phyloP scores from a whole-genome alignment of 768 basidiomycete genomes.

The Leccinum arenicola region DNA sequence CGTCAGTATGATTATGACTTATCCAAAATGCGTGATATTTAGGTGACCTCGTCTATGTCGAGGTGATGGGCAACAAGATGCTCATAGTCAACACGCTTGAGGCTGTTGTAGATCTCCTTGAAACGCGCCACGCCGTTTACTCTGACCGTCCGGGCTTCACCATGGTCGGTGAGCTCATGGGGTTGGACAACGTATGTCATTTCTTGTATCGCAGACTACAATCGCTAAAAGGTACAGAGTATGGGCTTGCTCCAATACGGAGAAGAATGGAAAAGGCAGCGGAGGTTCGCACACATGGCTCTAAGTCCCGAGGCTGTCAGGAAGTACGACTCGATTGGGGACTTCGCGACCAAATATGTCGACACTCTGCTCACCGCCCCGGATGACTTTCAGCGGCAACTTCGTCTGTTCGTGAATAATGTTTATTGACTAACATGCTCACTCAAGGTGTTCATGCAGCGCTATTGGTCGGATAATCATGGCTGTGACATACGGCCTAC shows the following conservation, averaged over 20 bases:
- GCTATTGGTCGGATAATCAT: slow-evolving; percentile 19
- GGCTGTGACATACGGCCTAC: slow-evolving; percentile 26
- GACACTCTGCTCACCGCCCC: slow-evolving; percentile 13
- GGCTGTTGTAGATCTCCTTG: slow-evolving; percentile 29
- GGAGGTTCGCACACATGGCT: slow-evolving; percentile 30
- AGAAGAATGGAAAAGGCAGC: slow-evolving; percentile 19
- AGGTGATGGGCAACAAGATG: slow-evolving; percentile 26
- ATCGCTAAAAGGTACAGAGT: slow-evolving; percentile 12
- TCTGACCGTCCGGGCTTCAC: slow-evolving; percentile 34
- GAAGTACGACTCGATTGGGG: slow-evolving; percentile 32
- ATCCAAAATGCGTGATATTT: background rate
- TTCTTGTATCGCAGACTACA: background rate
- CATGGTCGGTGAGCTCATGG: slow-evolving; percentile 37
- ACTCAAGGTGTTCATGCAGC: background rate
- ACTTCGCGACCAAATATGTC: slow-evolving; percentile 23
- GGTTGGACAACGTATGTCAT: slow-evolving; percentile 15
- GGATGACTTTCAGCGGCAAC: slow-evolving; percentile 18
- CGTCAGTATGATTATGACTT: background rate
- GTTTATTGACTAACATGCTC: background rate
- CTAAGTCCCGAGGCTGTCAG: slow-evolving; percentile 30
- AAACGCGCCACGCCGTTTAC: slow-evolving; percentile 26
- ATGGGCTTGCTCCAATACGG: slow-evolving; percentile 23
- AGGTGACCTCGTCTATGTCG: slow-evolving; percentile 32
- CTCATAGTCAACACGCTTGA: slow-evolving; percentile 31
- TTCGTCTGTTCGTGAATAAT: slow-evolving; percentile 18